Evolutionary conservation across 306 rosid species (phyloP).

Genomic region (Trifolium fragiferum): DNA sequence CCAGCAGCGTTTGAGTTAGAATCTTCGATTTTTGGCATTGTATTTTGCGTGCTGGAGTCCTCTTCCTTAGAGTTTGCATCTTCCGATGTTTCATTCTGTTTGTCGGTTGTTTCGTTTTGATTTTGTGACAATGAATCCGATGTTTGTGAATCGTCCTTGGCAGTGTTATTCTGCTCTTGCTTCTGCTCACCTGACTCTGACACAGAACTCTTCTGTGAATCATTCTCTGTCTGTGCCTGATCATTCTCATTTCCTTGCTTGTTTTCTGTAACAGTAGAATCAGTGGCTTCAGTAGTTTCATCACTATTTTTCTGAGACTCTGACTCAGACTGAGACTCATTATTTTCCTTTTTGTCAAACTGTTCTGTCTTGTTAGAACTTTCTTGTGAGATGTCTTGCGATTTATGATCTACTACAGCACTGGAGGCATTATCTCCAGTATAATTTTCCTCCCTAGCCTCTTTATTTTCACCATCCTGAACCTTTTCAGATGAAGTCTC

Average conservation of each 20-base stretch:
- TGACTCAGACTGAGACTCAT: constrained; percentile 47
- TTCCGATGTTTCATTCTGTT: constrained; percentile 47
- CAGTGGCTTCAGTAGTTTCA: constrained; percentile 47
- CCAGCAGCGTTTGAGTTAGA: constrained; percentile 41
- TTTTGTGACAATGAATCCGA: constrained; percentile 38
- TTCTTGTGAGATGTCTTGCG: constrained; percentile 47
- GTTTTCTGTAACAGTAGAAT: constrained; percentile 40
- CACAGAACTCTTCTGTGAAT: constrained; percentile 40
- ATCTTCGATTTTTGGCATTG: constrained; percentile 27
- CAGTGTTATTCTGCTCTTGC: constrained; percentile 37
- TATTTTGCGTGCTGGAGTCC: constrained; percentile 46
- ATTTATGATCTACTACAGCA: constrained; percentile 64
- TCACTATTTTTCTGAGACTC: constrained; percentile 51
- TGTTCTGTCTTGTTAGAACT: constrained; percentile 53
- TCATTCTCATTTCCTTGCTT: constrained; percentile 48
- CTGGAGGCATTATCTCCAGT: constrained; percentile 84
- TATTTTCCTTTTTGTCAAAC: constrained; percentile 56
- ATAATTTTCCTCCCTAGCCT: constrained; percentile 73
- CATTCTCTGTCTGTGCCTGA: constrained; percentile 44
- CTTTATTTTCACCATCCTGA: constrained; percentile 63
- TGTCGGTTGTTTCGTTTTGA: constrained; percentile 44
- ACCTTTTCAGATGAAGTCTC: constrained; percentile 55
- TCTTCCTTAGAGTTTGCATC: constrained; percentile 50
- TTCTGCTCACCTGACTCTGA: constrained; percentile 43
- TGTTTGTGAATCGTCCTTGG: constrained; percentile 30